These are phyloP conservation scores for Arthrinium phaeospermum DNA, from an alignment of 2,329 filamentous ascomycete genomes.

Conservation along the genomic window DNA sequence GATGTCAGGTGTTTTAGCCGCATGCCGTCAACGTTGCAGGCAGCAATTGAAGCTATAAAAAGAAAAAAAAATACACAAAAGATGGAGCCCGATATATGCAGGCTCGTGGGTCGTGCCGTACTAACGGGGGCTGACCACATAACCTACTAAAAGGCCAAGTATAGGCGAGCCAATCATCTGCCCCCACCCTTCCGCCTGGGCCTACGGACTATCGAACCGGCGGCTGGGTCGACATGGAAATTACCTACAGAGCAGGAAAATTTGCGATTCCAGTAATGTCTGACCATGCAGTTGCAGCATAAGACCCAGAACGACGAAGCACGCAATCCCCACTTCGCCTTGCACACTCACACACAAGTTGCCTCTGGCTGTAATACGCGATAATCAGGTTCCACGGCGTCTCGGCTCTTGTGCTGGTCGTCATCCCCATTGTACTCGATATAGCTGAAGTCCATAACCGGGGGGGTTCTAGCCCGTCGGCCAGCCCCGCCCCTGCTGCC, in stretches of 20 bases:
- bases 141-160: not conserved
- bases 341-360: not conserved
- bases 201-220: not conserved
- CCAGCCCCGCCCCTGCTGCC: not conserved
- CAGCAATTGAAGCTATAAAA: not conserved
- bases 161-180: not conserved
- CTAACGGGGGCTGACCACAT: constrained; percentile 3
- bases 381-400: not conserved
- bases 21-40: not conserved
- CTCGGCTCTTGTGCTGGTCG: not conserved
- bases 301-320: not conserved
- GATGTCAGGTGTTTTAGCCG: not conserved
- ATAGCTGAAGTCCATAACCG: constrained; percentile 8
- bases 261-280: not conserved
- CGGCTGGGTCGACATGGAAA: not conserved
- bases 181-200: not conserved
- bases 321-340: not conserved
- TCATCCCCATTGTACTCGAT: not conserved
- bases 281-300: not conserved
- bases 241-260: not conserved
- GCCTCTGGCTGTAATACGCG: not conserved
- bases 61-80: constrained; percentile 1
- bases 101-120: not conserved
- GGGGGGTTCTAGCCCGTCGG: not conserved
- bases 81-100: not conserved